Evolutionary conservation across 176 grass and related monocot genomes (phyloP).

Genomic region (Phoenix dactylifera): DNA sequence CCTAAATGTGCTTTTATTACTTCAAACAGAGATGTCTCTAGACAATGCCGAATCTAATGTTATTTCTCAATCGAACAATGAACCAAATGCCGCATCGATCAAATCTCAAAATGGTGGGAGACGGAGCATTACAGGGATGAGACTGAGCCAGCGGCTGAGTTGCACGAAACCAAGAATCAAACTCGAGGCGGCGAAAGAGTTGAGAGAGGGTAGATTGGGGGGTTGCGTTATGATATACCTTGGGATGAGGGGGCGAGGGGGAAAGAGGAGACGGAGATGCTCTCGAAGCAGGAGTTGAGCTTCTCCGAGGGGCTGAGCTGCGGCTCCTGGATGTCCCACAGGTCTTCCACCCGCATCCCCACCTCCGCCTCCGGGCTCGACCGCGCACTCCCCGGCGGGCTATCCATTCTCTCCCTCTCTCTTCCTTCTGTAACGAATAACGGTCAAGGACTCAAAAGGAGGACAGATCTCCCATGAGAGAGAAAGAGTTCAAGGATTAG

Average conservation of each 20-base stretch:
- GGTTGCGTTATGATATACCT: background rate
- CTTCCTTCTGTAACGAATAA: background rate
- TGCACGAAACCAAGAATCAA: too few species aligned
- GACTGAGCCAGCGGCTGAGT: too few species aligned
- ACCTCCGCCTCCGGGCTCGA: slow-evolving; percentile 22
- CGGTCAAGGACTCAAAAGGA: background rate
- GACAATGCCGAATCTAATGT: too few species aligned
- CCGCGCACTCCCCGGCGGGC: slow-evolving; percentile 4
- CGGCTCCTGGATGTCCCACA: slow-evolving; percentile 17
- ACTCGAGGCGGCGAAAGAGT: too few species aligned
- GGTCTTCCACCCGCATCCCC: slow-evolving; percentile 10
- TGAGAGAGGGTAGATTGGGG: too few species aligned
- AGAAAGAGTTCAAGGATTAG: background rate
- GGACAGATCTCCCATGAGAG: background rate
- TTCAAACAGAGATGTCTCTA: too few species aligned
- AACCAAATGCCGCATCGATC: too few species aligned
- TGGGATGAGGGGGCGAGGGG: slow-evolving; percentile 5
- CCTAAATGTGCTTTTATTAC: too few species aligned
- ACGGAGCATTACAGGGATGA: too few species aligned
- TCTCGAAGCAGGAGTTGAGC: slow-evolving; percentile 22
- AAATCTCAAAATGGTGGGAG: too few species aligned
- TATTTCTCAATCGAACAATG: too few species aligned
- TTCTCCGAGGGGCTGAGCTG: slow-evolving; percentile 21
- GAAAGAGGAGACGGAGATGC: slow-evolving; percentile 7
- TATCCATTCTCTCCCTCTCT: slow-evolving; percentile 3